Percentiles rank a stretch among this genome's conserved stretches.
phyloP scores from a whole-genome alignment of 2,329 filamentous ascomycete species.

The Trichophyton schoenleinii region DNA sequence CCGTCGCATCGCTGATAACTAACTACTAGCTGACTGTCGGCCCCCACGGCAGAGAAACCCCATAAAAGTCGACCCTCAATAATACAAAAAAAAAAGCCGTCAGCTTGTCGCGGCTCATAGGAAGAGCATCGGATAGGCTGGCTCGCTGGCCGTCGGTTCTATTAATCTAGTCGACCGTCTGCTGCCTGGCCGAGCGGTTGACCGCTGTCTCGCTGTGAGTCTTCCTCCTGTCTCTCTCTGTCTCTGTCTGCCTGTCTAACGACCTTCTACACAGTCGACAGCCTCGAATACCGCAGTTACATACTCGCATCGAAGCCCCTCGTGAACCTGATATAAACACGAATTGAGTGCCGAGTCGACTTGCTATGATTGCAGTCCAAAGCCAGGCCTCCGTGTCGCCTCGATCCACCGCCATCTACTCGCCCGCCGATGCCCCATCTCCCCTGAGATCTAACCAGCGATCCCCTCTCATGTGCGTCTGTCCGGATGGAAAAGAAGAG shows the following conservation, averaged over 20 bases:
- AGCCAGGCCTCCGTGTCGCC: background rate
- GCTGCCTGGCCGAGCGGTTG: too few relatives aligned
- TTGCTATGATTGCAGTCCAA: background rate
- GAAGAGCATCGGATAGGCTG: too few relatives aligned
- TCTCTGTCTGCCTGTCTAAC: too few relatives aligned
- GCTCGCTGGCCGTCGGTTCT: too few relatives aligned
- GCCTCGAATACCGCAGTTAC: background rate
- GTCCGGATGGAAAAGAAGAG: background rate
- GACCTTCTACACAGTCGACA: too few relatives aligned
- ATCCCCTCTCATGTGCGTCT: background rate
- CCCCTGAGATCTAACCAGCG: background rate
- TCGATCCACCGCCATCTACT: background rate
- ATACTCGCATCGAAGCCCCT: background rate
- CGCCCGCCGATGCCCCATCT: background rate
- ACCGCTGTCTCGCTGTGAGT: too few relatives aligned
- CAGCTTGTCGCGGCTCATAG: too few relatives aligned
- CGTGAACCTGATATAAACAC: background rate
- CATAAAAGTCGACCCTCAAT: background rate
- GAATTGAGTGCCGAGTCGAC: background rate
- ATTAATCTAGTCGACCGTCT: too few relatives aligned
- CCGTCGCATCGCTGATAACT: background rate
- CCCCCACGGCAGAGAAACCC: background rate
- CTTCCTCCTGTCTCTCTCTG: too few relatives aligned
- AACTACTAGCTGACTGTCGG: background rate
- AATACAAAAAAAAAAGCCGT: background rate